Percentiles rank a stretch among this genome's conserved stretches.
phyloP scores from a whole-genome alignment of 2,329 filamentous ascomycete genomes.

The Pseudocercospora eumusae region DNA sequence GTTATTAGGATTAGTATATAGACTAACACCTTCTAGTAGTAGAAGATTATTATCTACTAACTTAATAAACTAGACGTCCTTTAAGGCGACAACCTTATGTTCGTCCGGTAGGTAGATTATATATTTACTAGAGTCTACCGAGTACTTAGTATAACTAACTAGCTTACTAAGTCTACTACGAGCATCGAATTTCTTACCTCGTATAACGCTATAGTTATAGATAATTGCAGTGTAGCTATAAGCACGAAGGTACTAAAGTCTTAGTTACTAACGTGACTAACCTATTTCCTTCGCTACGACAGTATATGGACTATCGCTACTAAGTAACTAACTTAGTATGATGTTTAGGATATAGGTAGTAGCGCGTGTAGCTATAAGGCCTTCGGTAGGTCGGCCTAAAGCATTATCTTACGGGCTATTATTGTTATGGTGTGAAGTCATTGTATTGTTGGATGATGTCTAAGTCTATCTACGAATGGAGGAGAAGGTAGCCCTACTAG shows the following conservation, averaged over 20 bases:
- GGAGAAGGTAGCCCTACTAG: too few species aligned
- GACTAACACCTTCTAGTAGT: neutral
- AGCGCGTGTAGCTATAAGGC: too few species aligned
- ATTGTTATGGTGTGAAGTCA: too few species aligned
- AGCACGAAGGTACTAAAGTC: neutral
- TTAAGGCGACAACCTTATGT: neutral
- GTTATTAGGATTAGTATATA: neutral
- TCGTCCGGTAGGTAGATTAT: neutral
- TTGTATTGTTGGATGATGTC: too few species aligned
- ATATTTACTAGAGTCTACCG: too few species aligned
- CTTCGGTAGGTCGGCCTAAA: too few species aligned
- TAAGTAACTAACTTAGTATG: neutral
- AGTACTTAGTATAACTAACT: too few species aligned
- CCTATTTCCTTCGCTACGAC: neutral
- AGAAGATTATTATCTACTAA: neutral
- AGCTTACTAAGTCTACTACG: too few species aligned
- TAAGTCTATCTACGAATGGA: too few species aligned
- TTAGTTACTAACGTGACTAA: neutral
- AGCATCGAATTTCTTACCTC: neutral
- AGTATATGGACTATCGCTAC: too few species aligned
- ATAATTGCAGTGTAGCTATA: neutral
- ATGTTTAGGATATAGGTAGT: neutral
- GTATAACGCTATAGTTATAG: neutral
- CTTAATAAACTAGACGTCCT: neutral
- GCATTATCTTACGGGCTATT: too few species aligned